Evolutionary conservation across 176 grass and related monocot species (phyloP).

Genomic region (Cocos nucifera): DNA sequence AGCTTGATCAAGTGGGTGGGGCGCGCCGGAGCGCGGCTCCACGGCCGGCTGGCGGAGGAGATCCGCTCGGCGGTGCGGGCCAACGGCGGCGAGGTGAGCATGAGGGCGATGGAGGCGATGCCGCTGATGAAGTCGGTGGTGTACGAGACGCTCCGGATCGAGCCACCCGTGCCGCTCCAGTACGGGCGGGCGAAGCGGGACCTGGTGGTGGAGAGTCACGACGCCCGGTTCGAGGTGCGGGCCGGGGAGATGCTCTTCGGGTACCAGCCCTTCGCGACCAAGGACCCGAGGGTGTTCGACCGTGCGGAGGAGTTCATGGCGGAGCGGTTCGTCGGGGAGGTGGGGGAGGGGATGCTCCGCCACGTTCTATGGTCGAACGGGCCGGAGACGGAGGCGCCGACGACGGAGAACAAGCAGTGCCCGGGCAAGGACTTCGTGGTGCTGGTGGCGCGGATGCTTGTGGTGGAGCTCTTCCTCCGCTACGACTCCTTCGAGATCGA

Average conservation of each 20-base stretch:
- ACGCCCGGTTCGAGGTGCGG: constrained; percentile 74
- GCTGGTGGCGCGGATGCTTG: constrained; percentile 79
- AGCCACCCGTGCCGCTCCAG: constrained; percentile 93
- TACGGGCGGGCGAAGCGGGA: constrained; percentile 83
- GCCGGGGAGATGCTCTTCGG: constrained; percentile 95
- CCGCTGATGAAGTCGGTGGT: constrained; percentile 82
- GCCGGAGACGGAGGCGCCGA: constrained; percentile 69
- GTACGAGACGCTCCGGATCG: constrained; percentile 86
- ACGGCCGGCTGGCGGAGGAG: constrained; percentile 68
- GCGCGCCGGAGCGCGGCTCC: constrained; percentile 54
- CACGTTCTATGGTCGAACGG: constrained; percentile 97
- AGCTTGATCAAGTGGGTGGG: constrained; percentile 72
- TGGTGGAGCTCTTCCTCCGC: constrained; percentile 76
- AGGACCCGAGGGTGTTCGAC: constrained; percentile 78
- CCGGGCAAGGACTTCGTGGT: constrained; percentile 95
- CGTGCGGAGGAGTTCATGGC: constrained; percentile 63
- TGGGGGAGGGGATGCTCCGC: constrained; percentile 44
- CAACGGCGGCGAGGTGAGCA: constrained; percentile 40
- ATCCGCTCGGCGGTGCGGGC: constrained; percentile 54
- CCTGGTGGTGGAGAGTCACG: constrained; percentile 94
- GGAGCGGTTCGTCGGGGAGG: constrained; percentile 72
- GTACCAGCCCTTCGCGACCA: constrained; percentile 97
- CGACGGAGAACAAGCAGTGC: constrained; percentile 92
- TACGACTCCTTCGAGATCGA: constrained; percentile 95
- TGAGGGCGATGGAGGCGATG: constrained; percentile 68